Percentiles rank a stretch among this genome's conserved stretches.
phyloP scores from a whole-genome alignment of 768 basidiomycete genomes.

The Filobasidium floriforme region DNA sequence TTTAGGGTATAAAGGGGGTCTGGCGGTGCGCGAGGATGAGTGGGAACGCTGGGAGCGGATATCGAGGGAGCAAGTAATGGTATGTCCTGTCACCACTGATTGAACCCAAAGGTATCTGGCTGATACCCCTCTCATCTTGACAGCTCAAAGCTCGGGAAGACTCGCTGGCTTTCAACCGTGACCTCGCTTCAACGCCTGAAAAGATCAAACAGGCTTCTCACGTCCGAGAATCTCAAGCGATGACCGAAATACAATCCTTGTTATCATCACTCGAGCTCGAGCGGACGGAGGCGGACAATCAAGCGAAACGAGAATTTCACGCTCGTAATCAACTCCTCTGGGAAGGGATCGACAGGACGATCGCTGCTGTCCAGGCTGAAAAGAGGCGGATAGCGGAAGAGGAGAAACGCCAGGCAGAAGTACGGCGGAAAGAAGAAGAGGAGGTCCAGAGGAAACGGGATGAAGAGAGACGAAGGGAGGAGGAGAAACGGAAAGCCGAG shows the following conservation, averaged over 20 bases:
- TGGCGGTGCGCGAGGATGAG: constrained; percentile 26
- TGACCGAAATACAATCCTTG: constrained; percentile 35
- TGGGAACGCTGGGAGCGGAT: constrained; percentile 37
- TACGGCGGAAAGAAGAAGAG: constrained; percentile 15
- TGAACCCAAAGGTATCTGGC: neutral
- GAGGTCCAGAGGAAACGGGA: constrained; percentile 12
- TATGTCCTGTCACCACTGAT: constrained; percentile 8
- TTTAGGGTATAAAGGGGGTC: constrained; percentile 3
- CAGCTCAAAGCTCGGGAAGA: constrained; percentile 15
- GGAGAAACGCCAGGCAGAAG: constrained; percentile 22
- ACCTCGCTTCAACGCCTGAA: constrained; percentile 24
- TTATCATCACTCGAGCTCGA: constrained; percentile 29
- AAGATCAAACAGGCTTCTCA: constrained; percentile 25
- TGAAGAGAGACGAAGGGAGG: constrained; percentile 19
- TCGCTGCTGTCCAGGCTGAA: constrained; percentile 33
- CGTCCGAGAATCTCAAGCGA: constrained; percentile 20
- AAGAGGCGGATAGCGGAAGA: constrained; percentile 24
- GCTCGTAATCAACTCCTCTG: constrained; percentile 48
- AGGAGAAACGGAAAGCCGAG: constrained; percentile 13
- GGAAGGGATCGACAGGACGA: constrained; percentile 40
- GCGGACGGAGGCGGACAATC: constrained; percentile 57
- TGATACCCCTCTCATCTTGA: neutral
- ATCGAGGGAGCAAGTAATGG: constrained; percentile 33
- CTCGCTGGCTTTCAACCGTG: constrained; percentile 3
- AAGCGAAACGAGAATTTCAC: constrained; percentile 48